These are phyloP conservation scores for Blastobotrys buckinghamii DNA, from an alignment of 1,139 yeast species.

Conservation along the genomic window DNA sequence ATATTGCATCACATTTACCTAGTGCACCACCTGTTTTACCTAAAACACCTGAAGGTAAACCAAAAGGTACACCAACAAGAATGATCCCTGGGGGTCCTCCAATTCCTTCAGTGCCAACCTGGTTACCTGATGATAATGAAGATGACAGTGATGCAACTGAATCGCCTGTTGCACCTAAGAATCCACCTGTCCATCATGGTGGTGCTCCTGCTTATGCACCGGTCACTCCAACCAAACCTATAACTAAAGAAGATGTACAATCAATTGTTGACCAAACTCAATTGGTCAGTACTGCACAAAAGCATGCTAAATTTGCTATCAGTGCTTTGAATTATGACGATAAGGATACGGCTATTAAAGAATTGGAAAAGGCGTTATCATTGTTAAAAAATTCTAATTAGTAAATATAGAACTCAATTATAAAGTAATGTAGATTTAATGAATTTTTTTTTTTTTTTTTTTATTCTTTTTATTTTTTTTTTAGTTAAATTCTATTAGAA, in stretches of 20 bases:
- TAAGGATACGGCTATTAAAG: conserved; percentile 70
- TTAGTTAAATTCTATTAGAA: not conserved
- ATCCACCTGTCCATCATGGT: not conserved
- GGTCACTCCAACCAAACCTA: conserved; percentile 19
- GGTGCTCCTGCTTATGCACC: conserved; percentile 16
- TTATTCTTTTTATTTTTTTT: too few species aligned
- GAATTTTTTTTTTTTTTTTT: too few species aligned
- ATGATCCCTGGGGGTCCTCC: conserved; percentile 12
- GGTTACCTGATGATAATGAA: conserved; percentile 4
- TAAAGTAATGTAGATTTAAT: too few species aligned
- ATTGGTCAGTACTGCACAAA: conserved; percentile 63
- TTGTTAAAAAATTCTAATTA: conserved; percentile 19
- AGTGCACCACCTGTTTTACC: conserved; percentile 19
- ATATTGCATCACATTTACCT: conserved; percentile 9
- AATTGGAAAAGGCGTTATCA: conserved; percentile 57
- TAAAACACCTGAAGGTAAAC: conserved; percentile 15
- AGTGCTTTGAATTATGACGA: conserved; percentile 95
- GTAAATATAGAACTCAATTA: not conserved
- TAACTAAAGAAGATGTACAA: conserved; percentile 43
- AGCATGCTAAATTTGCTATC: conserved; percentile 84
- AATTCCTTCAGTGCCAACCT: conserved; percentile 17
- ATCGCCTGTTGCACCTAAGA: conserved; percentile 13
- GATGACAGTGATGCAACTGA: conserved; percentile 5
- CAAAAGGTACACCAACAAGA: conserved; percentile 9
- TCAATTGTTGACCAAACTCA: conserved; percentile 55